Percentiles rank a stretch among this genome's conserved stretches.
These are phyloP conservation scores for Ceratocystis alfenasii DNA, from an alignment of 2,329 filamentous ascomycete species.

Conservation along the genomic window DNA sequence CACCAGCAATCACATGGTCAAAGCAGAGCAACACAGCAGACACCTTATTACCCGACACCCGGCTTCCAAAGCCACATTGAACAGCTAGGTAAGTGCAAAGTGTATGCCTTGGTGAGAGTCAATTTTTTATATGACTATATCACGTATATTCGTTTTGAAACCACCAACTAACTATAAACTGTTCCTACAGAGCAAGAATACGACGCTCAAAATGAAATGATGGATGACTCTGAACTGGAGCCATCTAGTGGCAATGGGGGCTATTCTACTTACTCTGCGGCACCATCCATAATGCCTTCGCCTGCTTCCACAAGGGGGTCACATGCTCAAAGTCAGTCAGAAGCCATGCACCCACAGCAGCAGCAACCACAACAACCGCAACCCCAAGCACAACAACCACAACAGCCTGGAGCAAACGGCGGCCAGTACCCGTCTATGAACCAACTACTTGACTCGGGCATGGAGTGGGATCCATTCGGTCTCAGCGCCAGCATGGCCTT, in stretches of 20 bases:
- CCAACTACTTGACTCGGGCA: constrained; percentile 59
- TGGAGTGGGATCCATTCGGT: constrained; percentile 89
- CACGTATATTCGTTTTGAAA: constrained; percentile 34
- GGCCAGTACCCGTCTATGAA: constrained; percentile 50
- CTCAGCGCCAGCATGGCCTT: constrained; percentile 93
- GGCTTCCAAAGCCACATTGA: constrained; percentile 86
- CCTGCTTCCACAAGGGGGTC: constrained; percentile 36
- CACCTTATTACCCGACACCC: constrained; percentile 65
- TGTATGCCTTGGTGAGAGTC: constrained; percentile 23
- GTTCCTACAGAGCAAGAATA: constrained; percentile 86
- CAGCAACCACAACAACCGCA: constrained; percentile 28
- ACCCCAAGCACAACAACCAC: constrained; percentile 23
- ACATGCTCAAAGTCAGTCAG: constrained; percentile 25
- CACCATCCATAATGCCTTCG: constrained; percentile 32
- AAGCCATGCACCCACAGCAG: constrained; percentile 28
- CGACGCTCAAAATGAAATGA: constrained; percentile 76
- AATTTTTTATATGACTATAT: neutral
- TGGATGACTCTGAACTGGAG: constrained; percentile 68
- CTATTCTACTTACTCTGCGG: constrained; percentile 39
- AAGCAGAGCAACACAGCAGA: constrained; percentile 25
- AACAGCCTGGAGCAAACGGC: constrained; percentile 25
- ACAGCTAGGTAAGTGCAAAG: constrained; percentile 81
- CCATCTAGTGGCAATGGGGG: constrained; percentile 44
- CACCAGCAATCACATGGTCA: constrained; percentile 20
- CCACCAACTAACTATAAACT: constrained; percentile 50